A percentile compares a stretch with the other conserved stretches of the same genome.
phyloP scores from a whole-genome alignment of 148 eudicot species.

The Spergularia bocconei region DNA sequence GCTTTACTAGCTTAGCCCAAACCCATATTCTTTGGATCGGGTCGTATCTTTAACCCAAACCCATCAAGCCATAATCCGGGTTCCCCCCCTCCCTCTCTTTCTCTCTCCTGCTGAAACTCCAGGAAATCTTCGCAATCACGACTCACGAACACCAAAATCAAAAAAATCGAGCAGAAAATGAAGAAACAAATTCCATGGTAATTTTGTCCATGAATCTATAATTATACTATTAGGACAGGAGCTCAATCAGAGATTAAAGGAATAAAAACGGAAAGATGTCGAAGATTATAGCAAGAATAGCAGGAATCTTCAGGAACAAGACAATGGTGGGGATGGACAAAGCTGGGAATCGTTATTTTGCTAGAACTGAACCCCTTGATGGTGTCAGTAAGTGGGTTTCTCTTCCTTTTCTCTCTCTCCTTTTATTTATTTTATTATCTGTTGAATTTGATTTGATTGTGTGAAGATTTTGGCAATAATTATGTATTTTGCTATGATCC shows the following conservation, averaged over 20 bases:
- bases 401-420: conserved; percentile 4
- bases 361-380: conserved; percentile 60
- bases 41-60: too few species aligned
- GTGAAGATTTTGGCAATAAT: neutral
- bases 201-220: too few species aligned
- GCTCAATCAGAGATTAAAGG: neutral
- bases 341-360: conserved; percentile 79
- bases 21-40: too few species aligned
- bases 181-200: neutral
- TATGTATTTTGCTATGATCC: neutral
- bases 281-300: conserved; percentile 46
- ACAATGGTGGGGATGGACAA: conserved; percentile 65
- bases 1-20: too few species aligned
- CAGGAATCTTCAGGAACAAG: conserved; percentile 54
- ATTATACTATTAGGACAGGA: too few species aligned
- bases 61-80: too few species aligned
- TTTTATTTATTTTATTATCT: neutral
- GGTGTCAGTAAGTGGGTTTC: conserved; percentile 75
- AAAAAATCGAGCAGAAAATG: too few species aligned
- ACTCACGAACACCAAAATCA: too few species aligned
- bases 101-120: too few species aligned
- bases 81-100: too few species aligned
- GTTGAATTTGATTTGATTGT: neutral
- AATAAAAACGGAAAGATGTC: conserved; percentile 46
- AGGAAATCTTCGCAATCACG: too few species aligned